A percentile compares a stretch with the other conserved stretches of the same genome.
Conservation (phyloP, 208 protist species). For the Acanthamoeba healyi region DNA sequence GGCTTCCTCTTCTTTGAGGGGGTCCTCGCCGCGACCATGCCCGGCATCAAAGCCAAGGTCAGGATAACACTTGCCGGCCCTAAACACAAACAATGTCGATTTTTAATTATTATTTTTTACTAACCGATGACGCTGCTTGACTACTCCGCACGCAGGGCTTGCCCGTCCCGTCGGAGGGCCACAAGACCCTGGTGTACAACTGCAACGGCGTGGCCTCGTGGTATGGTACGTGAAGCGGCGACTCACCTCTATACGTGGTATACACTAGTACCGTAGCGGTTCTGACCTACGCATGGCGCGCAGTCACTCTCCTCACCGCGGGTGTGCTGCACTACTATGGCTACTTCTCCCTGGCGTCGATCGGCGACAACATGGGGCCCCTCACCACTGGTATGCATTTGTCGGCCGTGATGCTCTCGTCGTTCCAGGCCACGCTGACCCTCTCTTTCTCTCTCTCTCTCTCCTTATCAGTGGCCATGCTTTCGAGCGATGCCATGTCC, state of each 20-base stretch:
- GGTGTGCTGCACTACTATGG: slow-evolving; percentile 39
- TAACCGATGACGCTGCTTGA: too few relatives aligned
- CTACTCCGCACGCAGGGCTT: too few relatives aligned
- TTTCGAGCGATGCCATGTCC: slow-evolving; percentile 13
- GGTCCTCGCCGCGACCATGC: slow-evolving; percentile 90
- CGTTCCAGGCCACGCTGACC: too few relatives aligned
- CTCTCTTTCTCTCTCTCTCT: background rate
- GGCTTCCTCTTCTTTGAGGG: slow-evolving; percentile 87
- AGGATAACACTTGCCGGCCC: too few relatives aligned
- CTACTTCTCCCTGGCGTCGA: background rate
- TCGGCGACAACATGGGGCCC: slow-evolving; percentile 14
- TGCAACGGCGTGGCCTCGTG: slow-evolving; percentile 93
- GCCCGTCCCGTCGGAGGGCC: slow-evolving; percentile 86
- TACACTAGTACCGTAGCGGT: too few relatives aligned
- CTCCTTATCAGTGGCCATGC: background rate
- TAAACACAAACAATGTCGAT: too few relatives aligned
- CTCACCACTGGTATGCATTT: background rate
- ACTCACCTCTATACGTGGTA: too few relatives aligned
- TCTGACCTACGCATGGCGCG: too few relatives aligned
- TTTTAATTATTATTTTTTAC: too few relatives aligned
- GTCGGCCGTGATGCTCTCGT: too few relatives aligned
- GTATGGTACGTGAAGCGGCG: slow-evolving; percentile 90
- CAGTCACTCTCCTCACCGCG: slow-evolving; percentile 9
- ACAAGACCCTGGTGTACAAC: slow-evolving; percentile 92
- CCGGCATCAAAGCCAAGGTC: slow-evolving; percentile 88